Conservation (phyloP, 257 asterid genomes). For the Nicotiana otophora region DNA sequence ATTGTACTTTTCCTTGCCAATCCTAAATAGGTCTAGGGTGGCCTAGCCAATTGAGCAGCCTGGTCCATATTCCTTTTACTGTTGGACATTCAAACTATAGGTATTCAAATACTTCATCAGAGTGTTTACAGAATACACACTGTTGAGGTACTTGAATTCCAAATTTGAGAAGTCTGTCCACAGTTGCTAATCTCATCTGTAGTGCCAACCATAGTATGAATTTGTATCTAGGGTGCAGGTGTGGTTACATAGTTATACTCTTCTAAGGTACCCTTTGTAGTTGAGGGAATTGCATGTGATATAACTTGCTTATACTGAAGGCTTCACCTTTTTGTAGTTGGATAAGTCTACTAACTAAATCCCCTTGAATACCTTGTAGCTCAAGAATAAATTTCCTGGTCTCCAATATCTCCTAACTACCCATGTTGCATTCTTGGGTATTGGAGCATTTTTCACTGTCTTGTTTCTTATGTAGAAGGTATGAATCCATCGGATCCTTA, state of each 20-base stretch:
- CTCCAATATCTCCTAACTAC: neutral
- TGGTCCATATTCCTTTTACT: neutral
- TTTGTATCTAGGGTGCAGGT: neutral
- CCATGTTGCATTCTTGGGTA: neutral
- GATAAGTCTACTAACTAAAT: rapidly evolving
- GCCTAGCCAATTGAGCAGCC: neutral
- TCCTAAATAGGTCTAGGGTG: neutral
- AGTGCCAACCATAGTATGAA: neutral
- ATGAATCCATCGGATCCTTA: neutral
- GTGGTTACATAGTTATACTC: neutral
- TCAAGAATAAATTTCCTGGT: neutral
- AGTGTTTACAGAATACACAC: neutral
- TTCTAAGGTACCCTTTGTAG: neutral
- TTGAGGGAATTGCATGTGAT: neutral
- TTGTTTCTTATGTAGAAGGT: neutral
- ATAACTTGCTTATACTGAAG: neutral
- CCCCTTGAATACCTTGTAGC: neutral
- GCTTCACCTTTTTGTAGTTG: neutral
- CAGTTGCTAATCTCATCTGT: neutral
- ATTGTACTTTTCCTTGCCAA: neutral
- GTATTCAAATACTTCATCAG: neutral
- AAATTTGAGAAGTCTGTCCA: no score
- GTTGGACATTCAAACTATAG: neutral
- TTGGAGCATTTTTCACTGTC: neutral
- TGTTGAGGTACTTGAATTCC: neutral